Evolutionary conservation across 2,329 filamentous ascomycete species (phyloP), one percentile per base, ranked within the genome.

Genomic region (Ceratocystis alfenasii): DNA sequence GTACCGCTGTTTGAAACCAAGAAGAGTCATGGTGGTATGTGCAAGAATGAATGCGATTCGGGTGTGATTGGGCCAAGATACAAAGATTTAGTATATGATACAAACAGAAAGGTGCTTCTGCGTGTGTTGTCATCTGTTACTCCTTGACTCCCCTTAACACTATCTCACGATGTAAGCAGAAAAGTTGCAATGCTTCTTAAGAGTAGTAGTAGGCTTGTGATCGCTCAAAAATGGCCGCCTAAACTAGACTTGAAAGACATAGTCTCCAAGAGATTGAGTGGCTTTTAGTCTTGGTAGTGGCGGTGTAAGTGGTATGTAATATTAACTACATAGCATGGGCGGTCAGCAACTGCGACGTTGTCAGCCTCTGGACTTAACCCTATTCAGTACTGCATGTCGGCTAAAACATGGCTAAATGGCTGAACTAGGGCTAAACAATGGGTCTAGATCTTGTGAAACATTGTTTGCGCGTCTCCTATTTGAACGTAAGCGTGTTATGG

Each of bases 1-100:
- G 12, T 53, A 57, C 10, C n/a, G 36, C 33, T 62, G 20, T 25
- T 33, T 66, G 46, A 63, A 66, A 33, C 65, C 65, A 17, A 66
- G 48, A 6, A 66, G 33, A 17, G 30, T 41, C 63, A 65, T 65
- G 17, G 1, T 22, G 36, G 36, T 15, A 46, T 28, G 25, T 36
- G 12, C 41, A 28, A 28, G 45, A 41, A 41, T 12, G 10, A 10
- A 15, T 41, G 3, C 10, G 12, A 15, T 15, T 12, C 36, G 36
- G 1, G 36, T 41, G 36, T 41, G 36, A 44, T 41, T 33, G 4
- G 10, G 3, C n/a, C 22, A 25, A n/a, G n/a, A 50, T 25, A 50
- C 7, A 50, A n/a, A 50, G 22, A 8, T 22, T 8, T 17, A 50
- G 22, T 20, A 50, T 25, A 5, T 25, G 22, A 50, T 50, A 20